Conservation (phyloP, 305 asterid species). For the Fraxinus sp. region DNA sequence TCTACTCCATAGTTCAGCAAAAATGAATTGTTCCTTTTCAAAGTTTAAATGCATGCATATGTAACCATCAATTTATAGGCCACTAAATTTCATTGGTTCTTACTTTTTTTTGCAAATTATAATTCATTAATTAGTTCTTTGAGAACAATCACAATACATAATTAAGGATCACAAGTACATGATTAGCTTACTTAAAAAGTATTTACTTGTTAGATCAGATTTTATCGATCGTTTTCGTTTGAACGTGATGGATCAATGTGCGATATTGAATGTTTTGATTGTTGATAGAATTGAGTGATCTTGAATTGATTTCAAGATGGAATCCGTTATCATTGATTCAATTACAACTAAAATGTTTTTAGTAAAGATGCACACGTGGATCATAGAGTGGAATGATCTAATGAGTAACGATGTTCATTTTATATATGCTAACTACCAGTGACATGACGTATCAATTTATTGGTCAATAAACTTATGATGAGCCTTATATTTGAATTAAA, state of each 20-base stretch:
- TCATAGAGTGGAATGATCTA: too few species aligned
- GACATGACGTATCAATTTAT: too few species aligned
- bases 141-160: background rate
- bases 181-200: background rate
- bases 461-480: too few species aligned
- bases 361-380: too few species aligned
- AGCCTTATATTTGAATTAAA: too few species aligned
- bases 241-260: background rate
- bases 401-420: too few species aligned
- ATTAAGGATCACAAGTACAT: background rate
- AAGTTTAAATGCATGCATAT: background rate
- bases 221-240: background rate
- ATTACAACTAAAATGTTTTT: too few species aligned
- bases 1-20: background rate
- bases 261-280: background rate
- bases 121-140: background rate
- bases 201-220: background rate
- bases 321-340: too few species aligned
- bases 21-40: background rate
- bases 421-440: too few species aligned
- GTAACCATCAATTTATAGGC: background rate
- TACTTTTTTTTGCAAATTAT: background rate
- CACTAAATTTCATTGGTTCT: background rate
- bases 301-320: background rate
- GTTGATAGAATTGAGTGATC: background rate